phyloP scores from a whole-genome alignment of 192 early-diverging fungal genomes.

The Gorgonomyces haynaldii region DNA sequence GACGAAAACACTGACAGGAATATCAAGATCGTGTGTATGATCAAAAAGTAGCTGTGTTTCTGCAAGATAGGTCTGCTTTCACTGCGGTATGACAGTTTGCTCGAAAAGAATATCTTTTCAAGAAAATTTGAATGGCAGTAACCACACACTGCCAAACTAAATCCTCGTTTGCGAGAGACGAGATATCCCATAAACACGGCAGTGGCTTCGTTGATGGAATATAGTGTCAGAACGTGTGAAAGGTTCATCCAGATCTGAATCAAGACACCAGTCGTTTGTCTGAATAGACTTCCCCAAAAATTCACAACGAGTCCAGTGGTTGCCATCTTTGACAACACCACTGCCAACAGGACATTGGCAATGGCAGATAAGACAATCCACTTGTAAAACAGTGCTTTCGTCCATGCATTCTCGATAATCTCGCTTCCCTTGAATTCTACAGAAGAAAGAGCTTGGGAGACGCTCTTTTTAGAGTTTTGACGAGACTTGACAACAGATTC shows the following conservation, averaged over 20 bases:
- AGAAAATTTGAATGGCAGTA: not conserved
- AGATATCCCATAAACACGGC: not conserved
- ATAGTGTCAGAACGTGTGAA: not conserved
- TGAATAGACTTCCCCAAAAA: not conserved
- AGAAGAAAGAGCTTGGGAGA: too few relatives aligned
- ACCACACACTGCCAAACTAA: conserved; percentile 1
- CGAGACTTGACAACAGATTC: too few relatives aligned
- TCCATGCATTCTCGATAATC: too few relatives aligned
- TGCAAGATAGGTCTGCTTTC: not conserved
- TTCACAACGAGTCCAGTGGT: not conserved
- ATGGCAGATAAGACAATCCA: not conserved
- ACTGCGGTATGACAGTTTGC: not conserved
- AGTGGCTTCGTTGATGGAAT: not conserved
- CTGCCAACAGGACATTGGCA: not conserved
- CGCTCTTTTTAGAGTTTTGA: too few relatives aligned
- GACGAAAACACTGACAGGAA: not conserved
- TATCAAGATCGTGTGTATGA: not conserved
- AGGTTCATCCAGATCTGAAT: not conserved
- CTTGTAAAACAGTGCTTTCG: too few relatives aligned
- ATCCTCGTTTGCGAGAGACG: not conserved
- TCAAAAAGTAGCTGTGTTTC: not conserved
- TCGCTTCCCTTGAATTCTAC: too few relatives aligned
- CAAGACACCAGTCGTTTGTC: not conserved
- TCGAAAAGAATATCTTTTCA: not conserved
- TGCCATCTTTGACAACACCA: not conserved